phyloP scores from a whole-genome alignment of 2,329 filamentous ascomycete species.

The Epichloe gansuensis region DNA sequence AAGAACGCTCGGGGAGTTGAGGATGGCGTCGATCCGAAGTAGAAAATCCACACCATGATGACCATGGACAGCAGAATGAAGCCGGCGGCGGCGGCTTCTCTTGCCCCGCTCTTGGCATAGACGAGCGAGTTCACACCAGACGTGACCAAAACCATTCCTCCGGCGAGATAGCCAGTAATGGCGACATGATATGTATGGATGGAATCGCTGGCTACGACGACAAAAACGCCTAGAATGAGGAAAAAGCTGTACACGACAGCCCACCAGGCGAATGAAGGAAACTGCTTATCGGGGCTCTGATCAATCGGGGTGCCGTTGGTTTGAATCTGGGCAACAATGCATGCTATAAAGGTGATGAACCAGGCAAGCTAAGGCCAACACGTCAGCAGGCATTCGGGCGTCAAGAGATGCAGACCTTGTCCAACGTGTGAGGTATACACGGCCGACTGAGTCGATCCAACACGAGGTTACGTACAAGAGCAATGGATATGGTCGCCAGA shows the following conservation, averaged over 20 bases:
- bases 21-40: conserved; percentile 87
- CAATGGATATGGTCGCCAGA: conserved; percentile 84
- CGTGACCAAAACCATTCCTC: conserved; percentile 72
- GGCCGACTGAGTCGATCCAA: not conserved
- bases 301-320: conserved; percentile 17
- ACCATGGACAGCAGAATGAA: conserved; percentile 93
- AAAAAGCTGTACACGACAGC: conserved; percentile 74
- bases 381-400: not conserved
- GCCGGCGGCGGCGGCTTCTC: conserved; percentile 79
- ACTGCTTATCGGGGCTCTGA: conserved; percentile 26
- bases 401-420: not conserved
- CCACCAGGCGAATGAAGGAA: conserved; percentile 91
- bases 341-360: conserved; percentile 82
- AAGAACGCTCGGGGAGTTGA: conserved; percentile 80
- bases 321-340: conserved; percentile 56
- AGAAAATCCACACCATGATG: conserved; percentile 94
- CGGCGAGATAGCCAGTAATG: conserved; percentile 73
- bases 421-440: not conserved
- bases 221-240: conserved; percentile 63
- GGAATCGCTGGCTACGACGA: conserved; percentile 74
- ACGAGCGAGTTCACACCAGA: conserved; percentile 79
- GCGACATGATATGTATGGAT: conserved; percentile 85
- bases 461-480: conserved; percentile 52
- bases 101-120: conserved; percentile 58
- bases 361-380: conserved; percentile 62